These are phyloP conservation scores for Globisporangium cystogenes DNA, from an alignment of 352 stramenopile genomes.

Conservation along the genomic window DNA sequence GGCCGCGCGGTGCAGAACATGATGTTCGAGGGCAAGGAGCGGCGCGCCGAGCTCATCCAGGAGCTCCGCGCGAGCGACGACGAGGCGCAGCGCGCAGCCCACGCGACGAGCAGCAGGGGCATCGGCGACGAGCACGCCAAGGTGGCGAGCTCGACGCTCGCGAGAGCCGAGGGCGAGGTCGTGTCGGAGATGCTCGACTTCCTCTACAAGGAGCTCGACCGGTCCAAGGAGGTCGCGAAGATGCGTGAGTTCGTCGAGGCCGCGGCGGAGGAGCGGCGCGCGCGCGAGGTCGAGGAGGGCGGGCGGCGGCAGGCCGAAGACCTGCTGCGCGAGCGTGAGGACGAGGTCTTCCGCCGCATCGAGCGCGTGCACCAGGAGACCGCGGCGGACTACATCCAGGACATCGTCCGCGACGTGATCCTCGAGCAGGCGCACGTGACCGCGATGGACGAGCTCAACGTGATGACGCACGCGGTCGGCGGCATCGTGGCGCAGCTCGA, in stretches of 20 bases:
- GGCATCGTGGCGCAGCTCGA: constrained; percentile 55
- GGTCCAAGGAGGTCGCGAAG: constrained; percentile 69
- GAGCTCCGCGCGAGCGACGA: constrained; percentile 84
- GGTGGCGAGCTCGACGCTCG: constrained; percentile 41
- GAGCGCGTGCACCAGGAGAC: constrained; percentile 80
- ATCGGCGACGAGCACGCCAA: constrained; percentile 29
- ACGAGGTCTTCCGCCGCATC: constrained; percentile 76
- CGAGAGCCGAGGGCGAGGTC: constrained; percentile 82
- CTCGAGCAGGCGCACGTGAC: constrained; percentile 35
- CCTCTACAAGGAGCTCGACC: constrained; percentile 87
- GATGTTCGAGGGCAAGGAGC: constrained; percentile 91
- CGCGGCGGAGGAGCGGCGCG: constrained; percentile 59
- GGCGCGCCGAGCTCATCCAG: constrained; percentile 80
- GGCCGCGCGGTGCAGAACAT: constrained; percentile 91
- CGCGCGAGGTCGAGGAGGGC: constrained; percentile 82
- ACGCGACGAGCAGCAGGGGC: constrained; percentile 8
- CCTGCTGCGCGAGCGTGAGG: constrained; percentile 67
- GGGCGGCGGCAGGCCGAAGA: constrained; percentile 86
- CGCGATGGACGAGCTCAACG: constrained; percentile 47
- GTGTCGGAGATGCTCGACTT: constrained; percentile 86
- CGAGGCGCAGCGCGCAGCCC: constrained; percentile 12
- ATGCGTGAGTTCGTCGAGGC: constrained; percentile 68
- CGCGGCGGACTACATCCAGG: constrained; percentile 56
- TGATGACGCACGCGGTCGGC: constrained; percentile 33
- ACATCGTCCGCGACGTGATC: constrained; percentile 58